These are phyloP conservation scores for Rhododendron henanense DNA, from an alignment of 148 eudicot genomes.

Conservation along the genomic window DNA sequence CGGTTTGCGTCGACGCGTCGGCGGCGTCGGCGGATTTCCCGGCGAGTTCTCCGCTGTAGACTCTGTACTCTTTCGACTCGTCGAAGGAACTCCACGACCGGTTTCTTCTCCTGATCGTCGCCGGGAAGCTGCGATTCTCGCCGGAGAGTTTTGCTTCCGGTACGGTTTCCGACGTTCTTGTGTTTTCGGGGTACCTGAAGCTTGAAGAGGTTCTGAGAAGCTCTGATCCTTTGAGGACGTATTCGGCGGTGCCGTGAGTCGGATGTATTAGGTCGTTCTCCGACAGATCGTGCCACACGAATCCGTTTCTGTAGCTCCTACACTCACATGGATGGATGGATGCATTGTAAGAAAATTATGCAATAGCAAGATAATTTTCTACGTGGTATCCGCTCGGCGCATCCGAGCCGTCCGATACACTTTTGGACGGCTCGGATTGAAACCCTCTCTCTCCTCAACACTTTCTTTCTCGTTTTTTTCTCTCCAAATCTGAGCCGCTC, in stretches of 20 bases:
- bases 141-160: not conserved
- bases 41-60: conserved; percentile 15
- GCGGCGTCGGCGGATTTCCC: conserved; percentile 19
- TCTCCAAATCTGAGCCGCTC: too few relatives aligned
- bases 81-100: conserved; percentile 35
- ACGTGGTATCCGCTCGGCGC: too few relatives aligned
- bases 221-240: conserved; percentile 30
- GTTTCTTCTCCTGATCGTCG: conserved; percentile 12
- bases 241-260: conserved; percentile 21
- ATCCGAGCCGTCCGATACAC: too few relatives aligned
- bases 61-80: conserved; percentile 21
- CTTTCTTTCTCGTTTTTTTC: too few relatives aligned
- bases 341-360: too few relatives aligned
- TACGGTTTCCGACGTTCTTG: not conserved
- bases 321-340: not conserved
- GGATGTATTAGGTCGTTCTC: conserved; percentile 27
- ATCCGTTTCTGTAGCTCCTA: conserved; percentile 34
- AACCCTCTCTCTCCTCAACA: too few relatives aligned
- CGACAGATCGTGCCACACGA: conserved; percentile 26
- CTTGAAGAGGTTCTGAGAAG: conserved; percentile 10
- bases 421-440: too few relatives aligned
- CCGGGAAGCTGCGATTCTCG: not conserved
- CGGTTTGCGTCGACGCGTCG: conserved; percentile 27
- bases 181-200: not conserved
- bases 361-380: not conserved